Evolutionary conservation across 2,329 filamentous ascomycete species (phyloP).

Genomic region (Cercospora zeae-maydis): DNA sequence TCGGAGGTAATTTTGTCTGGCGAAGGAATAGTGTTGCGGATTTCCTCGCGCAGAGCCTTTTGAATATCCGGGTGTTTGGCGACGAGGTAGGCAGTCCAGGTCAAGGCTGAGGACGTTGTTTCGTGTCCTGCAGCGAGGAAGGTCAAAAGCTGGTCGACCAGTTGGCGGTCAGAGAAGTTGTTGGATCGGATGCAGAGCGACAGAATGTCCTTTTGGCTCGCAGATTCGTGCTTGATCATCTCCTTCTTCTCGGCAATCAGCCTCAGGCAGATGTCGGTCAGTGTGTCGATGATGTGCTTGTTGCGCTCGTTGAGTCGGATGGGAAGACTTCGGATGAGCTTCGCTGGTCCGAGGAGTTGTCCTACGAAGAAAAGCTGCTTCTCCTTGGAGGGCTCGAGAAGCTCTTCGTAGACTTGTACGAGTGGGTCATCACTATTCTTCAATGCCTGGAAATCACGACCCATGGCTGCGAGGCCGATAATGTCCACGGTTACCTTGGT

Average conservation of each 20-base stretch:
- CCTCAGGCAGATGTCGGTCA: slow-evolving; percentile 44
- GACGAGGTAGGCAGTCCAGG: slow-evolving; percentile 72
- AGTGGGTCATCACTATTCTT: slow-evolving; percentile 43
- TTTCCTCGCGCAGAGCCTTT: slow-evolving; percentile 62
- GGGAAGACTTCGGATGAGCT: slow-evolving; percentile 43
- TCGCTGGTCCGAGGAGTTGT: slow-evolving; percentile 39
- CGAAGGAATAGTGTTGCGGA: slow-evolving; percentile 59
- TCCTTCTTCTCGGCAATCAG: slow-evolving; percentile 50
- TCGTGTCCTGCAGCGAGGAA: slow-evolving; percentile 63
- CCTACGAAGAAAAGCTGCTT: slow-evolving; percentile 47
- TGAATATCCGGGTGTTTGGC: slow-evolving; percentile 64
- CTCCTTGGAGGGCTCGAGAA: slow-evolving; percentile 46
- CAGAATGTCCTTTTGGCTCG: slow-evolving; percentile 42
- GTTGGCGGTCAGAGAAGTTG: slow-evolving; percentile 51
- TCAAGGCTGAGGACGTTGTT: slow-evolving; percentile 70
- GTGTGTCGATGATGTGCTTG: slow-evolving; percentile 30
- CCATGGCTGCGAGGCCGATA: slow-evolving; percentile 46
- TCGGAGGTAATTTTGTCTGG: slow-evolving; percentile 28
- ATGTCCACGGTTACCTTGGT: slow-evolving; percentile 48
- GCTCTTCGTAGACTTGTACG: slow-evolving; percentile 43
- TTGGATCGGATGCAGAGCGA: slow-evolving; percentile 51
- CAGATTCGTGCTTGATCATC: slow-evolving; percentile 34
- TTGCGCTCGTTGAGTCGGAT: slow-evolving; percentile 46
- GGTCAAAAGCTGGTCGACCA: slow-evolving; percentile 55
- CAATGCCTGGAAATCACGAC: slow-evolving; percentile 43